A percentile compares a stretch with the other conserved stretches of the same genome.
phyloP scores from a whole-genome alignment of 2,329 filamentous ascomycete species.

The Aureobasidium sp. region DNA sequence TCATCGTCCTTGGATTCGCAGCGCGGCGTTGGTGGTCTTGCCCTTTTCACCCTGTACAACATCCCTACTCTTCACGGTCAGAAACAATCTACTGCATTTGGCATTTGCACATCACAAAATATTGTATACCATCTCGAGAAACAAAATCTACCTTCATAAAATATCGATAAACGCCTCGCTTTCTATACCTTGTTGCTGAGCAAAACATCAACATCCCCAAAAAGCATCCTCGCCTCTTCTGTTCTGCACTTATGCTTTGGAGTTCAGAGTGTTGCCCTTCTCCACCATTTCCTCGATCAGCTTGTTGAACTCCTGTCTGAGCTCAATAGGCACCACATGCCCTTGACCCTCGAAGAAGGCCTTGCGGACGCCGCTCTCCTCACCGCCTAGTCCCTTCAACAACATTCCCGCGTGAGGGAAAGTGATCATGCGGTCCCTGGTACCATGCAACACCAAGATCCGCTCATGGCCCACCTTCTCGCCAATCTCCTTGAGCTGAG shows the following conservation, averaged over 20 bases:
- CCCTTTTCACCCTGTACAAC: neutral
- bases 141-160: neutral
- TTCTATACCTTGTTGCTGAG: slow-evolving; percentile 5
- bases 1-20: slow-evolving; percentile 3
- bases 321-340: slow-evolving; percentile 69
- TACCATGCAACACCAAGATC: slow-evolving; percentile 73
- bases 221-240: neutral
- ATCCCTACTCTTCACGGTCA: slow-evolving; percentile 3
- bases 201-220: neutral
- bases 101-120: neutral
- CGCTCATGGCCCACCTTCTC: slow-evolving; percentile 64
- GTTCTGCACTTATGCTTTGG: slow-evolving; percentile 32
- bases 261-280: slow-evolving; percentile 36
- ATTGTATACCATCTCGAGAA: neutral
- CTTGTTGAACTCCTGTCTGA: slow-evolving; percentile 59
- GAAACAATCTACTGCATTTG: neutral
- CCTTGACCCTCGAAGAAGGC: slow-evolving; percentile 64
- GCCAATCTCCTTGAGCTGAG: slow-evolving; percentile 59
- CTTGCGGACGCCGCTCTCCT: slow-evolving; percentile 44
- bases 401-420: slow-evolving; percentile 63
- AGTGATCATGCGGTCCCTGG: slow-evolving; percentile 69
- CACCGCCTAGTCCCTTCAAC: slow-evolving; percentile 58
- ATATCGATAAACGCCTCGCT: slow-evolving; percentile 8
- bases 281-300: slow-evolving; percentile 54
- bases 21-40: slow-evolving; percentile 10